Conservation (phyloP, 2,329 filamentous ascomycete genomes). For the Diaporthe capsici region DNA sequence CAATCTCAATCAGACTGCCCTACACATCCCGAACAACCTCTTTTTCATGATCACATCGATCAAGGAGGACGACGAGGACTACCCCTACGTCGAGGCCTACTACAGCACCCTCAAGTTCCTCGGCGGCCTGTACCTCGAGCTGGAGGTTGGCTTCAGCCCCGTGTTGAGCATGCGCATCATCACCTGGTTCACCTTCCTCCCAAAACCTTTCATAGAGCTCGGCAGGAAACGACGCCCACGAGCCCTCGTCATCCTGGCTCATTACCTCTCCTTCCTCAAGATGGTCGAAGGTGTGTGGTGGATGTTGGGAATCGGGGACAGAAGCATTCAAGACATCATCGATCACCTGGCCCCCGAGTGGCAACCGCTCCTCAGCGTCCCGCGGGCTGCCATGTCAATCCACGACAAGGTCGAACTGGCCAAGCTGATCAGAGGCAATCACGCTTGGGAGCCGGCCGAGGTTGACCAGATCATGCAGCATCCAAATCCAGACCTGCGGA, state of each 20-base stretch:
- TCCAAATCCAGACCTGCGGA: constrained; percentile 22
- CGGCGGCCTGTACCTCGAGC: constrained; percentile 65
- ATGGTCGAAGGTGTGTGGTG: constrained; percentile 61
- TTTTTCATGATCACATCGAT: constrained; percentile 65
- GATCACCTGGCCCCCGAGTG: constrained; percentile 57
- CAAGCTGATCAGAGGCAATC: constrained; percentile 60
- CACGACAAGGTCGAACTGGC: constrained; percentile 54
- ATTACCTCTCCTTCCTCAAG: constrained; percentile 67
- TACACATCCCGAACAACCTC: constrained; percentile 62
- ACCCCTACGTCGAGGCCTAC: constrained; percentile 56
- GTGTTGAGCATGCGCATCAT: constrained; percentile 64
- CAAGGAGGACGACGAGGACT: constrained; percentile 58
- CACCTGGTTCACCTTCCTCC: constrained; percentile 67
- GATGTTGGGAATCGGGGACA: constrained; percentile 61
- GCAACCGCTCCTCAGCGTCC: constrained; percentile 58
- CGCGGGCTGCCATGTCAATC: constrained; percentile 54
- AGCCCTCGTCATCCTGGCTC: constrained; percentile 65
- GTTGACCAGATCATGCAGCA: constrained; percentile 43
- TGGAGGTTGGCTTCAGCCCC: constrained; percentile 60
- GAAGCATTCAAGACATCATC: constrained; percentile 61
- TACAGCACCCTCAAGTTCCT: constrained; percentile 63
- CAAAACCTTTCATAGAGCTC: constrained; percentile 59
- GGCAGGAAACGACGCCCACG: constrained; percentile 58
- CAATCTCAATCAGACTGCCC: constrained; percentile 58
- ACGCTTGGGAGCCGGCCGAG: constrained; percentile 55